Conservation (phyloP, 192 early-diverging fungal genomes). For the Obelidium mucronatum region DNA sequence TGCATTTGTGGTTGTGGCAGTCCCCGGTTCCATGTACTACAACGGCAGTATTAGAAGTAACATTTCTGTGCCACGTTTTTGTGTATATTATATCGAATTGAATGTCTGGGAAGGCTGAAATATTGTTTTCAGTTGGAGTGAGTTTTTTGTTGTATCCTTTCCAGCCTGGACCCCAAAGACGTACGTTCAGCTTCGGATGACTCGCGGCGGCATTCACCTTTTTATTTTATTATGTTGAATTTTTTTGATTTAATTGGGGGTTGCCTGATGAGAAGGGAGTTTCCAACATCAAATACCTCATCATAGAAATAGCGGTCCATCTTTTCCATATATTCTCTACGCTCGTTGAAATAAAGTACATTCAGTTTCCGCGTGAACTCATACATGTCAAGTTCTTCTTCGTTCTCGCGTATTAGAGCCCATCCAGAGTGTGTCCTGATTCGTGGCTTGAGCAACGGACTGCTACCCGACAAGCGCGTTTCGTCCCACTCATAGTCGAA, state of each 20-base stretch:
- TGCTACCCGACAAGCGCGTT: not conserved
- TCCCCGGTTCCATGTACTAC: slow-evolving; percentile 20
- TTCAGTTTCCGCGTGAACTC: not conserved
- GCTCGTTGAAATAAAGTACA: slow-evolving; percentile 25
- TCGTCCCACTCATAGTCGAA: slow-evolving; percentile 5
- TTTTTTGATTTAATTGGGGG: not conserved
- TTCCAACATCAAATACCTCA: slow-evolving; percentile 18
- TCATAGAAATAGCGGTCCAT: slow-evolving; percentile 32
- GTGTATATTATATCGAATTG: slow-evolving; percentile 25
- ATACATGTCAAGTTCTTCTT: not conserved
- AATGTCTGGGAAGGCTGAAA: not conserved
- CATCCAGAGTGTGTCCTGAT: not conserved
- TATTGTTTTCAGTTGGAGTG: slow-evolving; percentile 13
- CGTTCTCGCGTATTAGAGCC: not conserved
- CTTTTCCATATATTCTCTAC: slow-evolving; percentile 28
- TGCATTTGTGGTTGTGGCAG: slow-evolving; percentile 15
- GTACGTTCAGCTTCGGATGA: not conserved
- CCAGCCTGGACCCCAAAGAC: slow-evolving; percentile 25
- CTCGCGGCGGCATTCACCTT: slow-evolving; percentile 4
- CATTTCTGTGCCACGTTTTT: slow-evolving; percentile 14
- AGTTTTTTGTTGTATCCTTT: not conserved
- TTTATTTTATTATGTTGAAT: too few species aligned
- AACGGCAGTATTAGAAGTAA: slow-evolving; percentile 12
- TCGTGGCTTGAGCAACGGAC: not conserved
- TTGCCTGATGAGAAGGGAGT: not conserved